phyloP scores from a whole-genome alignment of 1,139 yeast species.

The Debaryomyces sp. region DNA sequence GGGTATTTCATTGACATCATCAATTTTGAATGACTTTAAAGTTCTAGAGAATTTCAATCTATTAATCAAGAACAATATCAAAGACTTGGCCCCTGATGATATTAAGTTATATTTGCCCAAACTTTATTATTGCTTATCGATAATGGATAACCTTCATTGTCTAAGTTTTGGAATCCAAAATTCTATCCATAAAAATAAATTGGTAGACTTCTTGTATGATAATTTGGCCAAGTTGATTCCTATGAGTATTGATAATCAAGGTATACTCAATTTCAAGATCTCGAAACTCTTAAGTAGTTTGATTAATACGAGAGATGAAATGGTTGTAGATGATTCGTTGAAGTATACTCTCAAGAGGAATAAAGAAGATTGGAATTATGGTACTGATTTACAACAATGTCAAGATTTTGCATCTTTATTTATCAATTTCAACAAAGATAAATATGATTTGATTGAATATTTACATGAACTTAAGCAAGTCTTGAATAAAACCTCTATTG shows the following conservation, averaged over 20 bases:
- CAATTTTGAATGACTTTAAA: slow-evolving; percentile 62
- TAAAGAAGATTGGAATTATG: slow-evolving; percentile 1
- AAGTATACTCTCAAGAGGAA: not conserved
- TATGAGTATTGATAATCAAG: slow-evolving; percentile 12
- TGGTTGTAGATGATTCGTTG: not conserved
- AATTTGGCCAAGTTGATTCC: slow-evolving; percentile 21
- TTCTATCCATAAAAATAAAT: slow-evolving; percentile 18
- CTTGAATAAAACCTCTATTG: slow-evolving; percentile 17
- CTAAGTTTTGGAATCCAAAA: slow-evolving; percentile 62
- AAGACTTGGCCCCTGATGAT: slow-evolving; percentile 32
- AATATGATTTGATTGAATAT: slow-evolving; percentile 32
- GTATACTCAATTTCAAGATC: slow-evolving; percentile 19
- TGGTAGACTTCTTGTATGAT: slow-evolving; percentile 19
- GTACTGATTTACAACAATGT: not conserved
- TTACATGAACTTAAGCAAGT: slow-evolving; percentile 30
- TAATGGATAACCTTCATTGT: slow-evolving; percentile 59
- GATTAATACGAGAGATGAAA: slow-evolving; percentile 18
- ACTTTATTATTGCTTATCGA: slow-evolving; percentile 48
- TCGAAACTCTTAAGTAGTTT: slow-evolving; percentile 20
- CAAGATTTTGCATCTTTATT: slow-evolving; percentile 2
- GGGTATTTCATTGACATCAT: slow-evolving; percentile 54
- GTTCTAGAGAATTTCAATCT: slow-evolving; percentile 43
- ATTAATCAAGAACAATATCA: slow-evolving; percentile 15
- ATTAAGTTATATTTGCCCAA: slow-evolving; percentile 49
- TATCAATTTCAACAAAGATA: slow-evolving; percentile 26